Evolutionary conservation across 1,284 basidiomycete genomes (phyloP).

Genomic region (Stygiomarasmius scandens): DNA sequence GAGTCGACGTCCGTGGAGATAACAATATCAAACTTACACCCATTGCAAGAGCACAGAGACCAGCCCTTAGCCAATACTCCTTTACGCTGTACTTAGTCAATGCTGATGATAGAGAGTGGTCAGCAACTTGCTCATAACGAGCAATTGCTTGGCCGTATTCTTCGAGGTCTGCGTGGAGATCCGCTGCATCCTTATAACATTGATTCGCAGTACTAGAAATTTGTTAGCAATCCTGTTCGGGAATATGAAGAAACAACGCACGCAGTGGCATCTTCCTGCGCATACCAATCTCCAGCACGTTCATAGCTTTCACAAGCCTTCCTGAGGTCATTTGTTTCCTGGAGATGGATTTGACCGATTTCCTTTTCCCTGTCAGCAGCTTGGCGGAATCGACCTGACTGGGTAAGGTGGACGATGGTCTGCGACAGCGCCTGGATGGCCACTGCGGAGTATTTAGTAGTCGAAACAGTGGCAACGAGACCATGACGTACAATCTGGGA

Average conservation of each 20-base stretch:
- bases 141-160: conserved; percentile 87
- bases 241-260: conserved; percentile 47
- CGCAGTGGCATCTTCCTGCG: conserved; percentile 95
- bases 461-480: conserved; percentile 3
- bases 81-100: conserved; percentile 99
- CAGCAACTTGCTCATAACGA: conserved; percentile 89
- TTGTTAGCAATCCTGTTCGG: conserved; percentile 13
- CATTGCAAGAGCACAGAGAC: conserved; percentile 89
- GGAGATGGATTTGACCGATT: conserved; percentile 91
- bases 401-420: conserved; percentile 83
- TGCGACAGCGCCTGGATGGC: conserved; percentile 89
- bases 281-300: conserved; percentile 96
- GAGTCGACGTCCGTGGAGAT: conserved; percentile 8
- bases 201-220: conserved; percentile 85
- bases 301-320: conserved; percentile 91
- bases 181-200: conserved; percentile 95
- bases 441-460: conserved; percentile 52
- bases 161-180: conserved; percentile 89
- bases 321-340: conserved; percentile 72
- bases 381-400: conserved; percentile 91
- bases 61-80: conserved; percentile 93
- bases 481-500: conserved; percentile 72
- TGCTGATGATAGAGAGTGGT: conserved; percentile 79
- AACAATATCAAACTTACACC: conserved; percentile 54
- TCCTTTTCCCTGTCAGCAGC: conserved; percentile 98